Evolutionary conservation across 441 rosid genomes (phyloP), one percentile per base, ranked within the genome.

Genomic region (Eutrema salsugineum): DNA sequence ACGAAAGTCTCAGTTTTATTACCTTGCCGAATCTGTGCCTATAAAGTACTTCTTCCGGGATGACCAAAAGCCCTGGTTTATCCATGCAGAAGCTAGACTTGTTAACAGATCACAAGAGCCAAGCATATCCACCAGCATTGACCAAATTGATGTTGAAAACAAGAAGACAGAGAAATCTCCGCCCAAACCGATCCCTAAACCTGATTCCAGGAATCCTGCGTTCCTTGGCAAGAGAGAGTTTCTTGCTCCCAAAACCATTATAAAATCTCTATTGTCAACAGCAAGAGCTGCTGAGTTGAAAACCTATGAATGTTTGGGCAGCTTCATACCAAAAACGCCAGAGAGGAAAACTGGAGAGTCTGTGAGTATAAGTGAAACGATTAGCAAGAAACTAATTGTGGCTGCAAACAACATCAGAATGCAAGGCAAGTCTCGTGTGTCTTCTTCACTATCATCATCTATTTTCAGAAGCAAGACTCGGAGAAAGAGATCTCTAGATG

Each of bases 351-450:
- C 44, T 57, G 55, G 11, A 49, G 71, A 24, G 16, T n/a, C 48
- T 9, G 42, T 24, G 54, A 39, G 20, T 20, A 8, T 14, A 53
- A 68, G 53, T 47, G 51, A 62, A 8, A 42, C 22, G 43, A 33
- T 76, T 20, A 32, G 97, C 53, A 84, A 80, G 61, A 85, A 81
- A 42, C 69, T 88, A 43, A 56, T 83, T 8, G 71, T 42, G 48
- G 93, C 91, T 17, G 80, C 85, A 47, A 77, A 77, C 62, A 83
- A 78, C 61, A 77, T 87, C 63, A 81, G 76, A 60, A 38, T 60
- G 73, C 73, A 82, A 9, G 73, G 73, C 24, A 61, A 71, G 78
- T 80, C 65, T 67, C 75, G 48, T 66, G 70, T 51, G 22, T 68
- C 84, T 11, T 11, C 42, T 5, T 61, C 70, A 48, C 14, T 58